These are phyloP conservation scores for Piper longum DNA, from an alignment of 164 flowering plant species.

Conservation along the genomic window DNA sequence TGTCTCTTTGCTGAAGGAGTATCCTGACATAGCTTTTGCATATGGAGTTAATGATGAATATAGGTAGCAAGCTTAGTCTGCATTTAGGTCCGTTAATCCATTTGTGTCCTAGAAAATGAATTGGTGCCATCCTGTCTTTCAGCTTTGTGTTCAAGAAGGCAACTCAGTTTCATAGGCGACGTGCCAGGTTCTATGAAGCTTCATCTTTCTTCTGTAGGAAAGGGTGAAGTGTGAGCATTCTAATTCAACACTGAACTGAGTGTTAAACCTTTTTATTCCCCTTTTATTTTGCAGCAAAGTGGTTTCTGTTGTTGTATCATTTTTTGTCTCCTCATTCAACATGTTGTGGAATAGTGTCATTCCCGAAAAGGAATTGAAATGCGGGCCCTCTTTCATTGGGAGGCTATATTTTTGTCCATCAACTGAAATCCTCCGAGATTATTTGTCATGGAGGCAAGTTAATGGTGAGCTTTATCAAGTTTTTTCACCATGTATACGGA, in stretches of 20 bases:
- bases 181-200: conserved; percentile 34
- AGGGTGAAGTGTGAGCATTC: background rate
- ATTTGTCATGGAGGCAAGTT: conserved; percentile 82
- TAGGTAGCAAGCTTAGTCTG: conserved; percentile 31
- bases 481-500: no score
- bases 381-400: conserved; percentile 69
- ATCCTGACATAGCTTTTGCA: conserved; percentile 53
- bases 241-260: background rate
- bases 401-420: conserved; percentile 74
- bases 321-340: conserved; percentile 47
- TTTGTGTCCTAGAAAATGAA: background rate
- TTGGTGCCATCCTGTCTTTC: conserved; percentile 5
- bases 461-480: conserved; percentile 40
- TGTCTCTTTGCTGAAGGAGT: conserved; percentile 50
- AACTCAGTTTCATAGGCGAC: conserved; percentile 41
- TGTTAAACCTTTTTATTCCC: background rate
- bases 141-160: conserved; percentile 72
- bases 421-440: conserved; percentile 42
- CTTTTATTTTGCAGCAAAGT: conserved; percentile 44
- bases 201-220: background rate
- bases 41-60: conserved; percentile 92
- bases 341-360: conserved; percentile 57
- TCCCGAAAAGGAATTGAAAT: conserved; percentile 42
- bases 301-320: conserved; percentile 50
- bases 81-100: background rate